These are phyloP conservation scores for Clathrus columnatus DNA, from an alignment of 768 basidiomycete species.

Conservation along the genomic window DNA sequence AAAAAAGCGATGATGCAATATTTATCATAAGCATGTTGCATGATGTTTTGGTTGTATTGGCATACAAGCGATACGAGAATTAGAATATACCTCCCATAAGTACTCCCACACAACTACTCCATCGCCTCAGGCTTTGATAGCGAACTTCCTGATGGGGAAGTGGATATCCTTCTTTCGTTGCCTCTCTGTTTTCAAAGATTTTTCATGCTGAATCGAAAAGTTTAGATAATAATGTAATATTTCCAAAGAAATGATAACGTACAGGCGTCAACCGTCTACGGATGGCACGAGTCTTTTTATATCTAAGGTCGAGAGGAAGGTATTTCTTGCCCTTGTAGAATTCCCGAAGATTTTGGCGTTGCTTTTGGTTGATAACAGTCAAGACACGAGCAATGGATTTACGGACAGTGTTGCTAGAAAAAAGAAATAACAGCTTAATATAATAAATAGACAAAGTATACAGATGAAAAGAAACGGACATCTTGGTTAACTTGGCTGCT, in stretches of 20 bases:
- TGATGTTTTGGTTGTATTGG: conserved; percentile 2
- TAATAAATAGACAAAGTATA: conserved; percentile 1
- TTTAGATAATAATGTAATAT: conserved; percentile 4
- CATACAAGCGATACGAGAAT: conserved; percentile 6
- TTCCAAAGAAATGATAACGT: conserved; percentile 18
- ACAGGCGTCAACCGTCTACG: conserved; percentile 90
- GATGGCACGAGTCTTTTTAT: conserved; percentile 98
- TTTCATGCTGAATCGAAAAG: conserved; percentile 58
- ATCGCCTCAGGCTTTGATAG: conserved; percentile 74
- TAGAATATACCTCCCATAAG: conserved; percentile 12
- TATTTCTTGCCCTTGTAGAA: conserved; percentile 98
- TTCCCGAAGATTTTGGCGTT: conserved; percentile 92
- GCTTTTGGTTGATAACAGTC: conserved; percentile 98
- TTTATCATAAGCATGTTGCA: conserved; percentile 7
- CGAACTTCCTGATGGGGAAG: conserved; percentile 91
- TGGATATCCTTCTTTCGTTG: conserved; percentile 91
- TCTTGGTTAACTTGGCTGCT: conserved; percentile 92
- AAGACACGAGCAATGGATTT: conserved; percentile 97
- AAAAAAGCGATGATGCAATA: not conserved
- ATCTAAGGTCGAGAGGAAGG: conserved; percentile 92
- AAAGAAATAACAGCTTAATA: not conserved
- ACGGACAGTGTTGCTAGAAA: conserved; percentile 88
- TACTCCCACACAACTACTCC: conserved; percentile 14
- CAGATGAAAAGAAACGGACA: conserved; percentile 48
- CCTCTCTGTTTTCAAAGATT: conserved; percentile 79